Percentiles rank a stretch among this genome's conserved stretches.
Conservation (phyloP, 1,139 yeast genomes). For the Citeromyces hawaiiensis region DNA sequence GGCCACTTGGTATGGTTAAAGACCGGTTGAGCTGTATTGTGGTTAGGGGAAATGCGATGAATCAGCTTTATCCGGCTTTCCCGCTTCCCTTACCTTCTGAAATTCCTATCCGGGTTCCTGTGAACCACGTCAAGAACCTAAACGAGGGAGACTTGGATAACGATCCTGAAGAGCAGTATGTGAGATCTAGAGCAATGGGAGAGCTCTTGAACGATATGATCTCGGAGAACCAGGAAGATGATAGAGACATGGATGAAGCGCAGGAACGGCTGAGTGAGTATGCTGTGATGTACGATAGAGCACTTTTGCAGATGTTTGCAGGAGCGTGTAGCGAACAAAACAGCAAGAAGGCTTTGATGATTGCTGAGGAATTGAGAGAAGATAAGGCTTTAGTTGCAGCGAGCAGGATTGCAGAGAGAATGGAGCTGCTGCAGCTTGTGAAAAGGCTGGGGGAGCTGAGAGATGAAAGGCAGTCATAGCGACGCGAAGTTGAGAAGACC, state of each 20-base stretch:
- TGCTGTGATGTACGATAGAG: slow-evolving; percentile 50
- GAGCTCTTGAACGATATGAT: slow-evolving; percentile 31
- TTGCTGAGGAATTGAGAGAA: slow-evolving; percentile 57
- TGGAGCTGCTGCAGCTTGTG: slow-evolving; percentile 53
- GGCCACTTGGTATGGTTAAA: slow-evolving; percentile 78
- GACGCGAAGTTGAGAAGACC: no score
- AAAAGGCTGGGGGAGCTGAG: slow-evolving; percentile 53
- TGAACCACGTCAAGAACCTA: slow-evolving; percentile 14
- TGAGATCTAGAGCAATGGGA: slow-evolving; percentile 34
- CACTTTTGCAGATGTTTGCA: slow-evolving; percentile 67
- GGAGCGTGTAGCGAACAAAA: slow-evolving; percentile 59
- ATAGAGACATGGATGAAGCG: slow-evolving; percentile 24
- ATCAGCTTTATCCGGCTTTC: slow-evolving; percentile 42
- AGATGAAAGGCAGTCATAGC: slow-evolving; percentile 28
- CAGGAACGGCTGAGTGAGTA: slow-evolving; percentile 35
- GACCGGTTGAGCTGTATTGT: slow-evolving; percentile 64
- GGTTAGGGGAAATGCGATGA: slow-evolving; percentile 40
- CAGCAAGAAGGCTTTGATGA: slow-evolving; percentile 51
- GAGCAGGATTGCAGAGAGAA: slow-evolving; percentile 67
- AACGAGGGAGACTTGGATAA: slow-evolving; percentile 19
- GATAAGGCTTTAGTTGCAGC: slow-evolving; percentile 81
- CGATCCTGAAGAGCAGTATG: slow-evolving; percentile 25
- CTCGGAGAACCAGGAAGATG: slow-evolving; percentile 21
- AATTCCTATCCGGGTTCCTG: slow-evolving; percentile 56
- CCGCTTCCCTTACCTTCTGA: slow-evolving; percentile 83